phyloP scores from a whole-genome alignment of 1,139 yeast genomes.

The Debaryomyces fabryi region DNA sequence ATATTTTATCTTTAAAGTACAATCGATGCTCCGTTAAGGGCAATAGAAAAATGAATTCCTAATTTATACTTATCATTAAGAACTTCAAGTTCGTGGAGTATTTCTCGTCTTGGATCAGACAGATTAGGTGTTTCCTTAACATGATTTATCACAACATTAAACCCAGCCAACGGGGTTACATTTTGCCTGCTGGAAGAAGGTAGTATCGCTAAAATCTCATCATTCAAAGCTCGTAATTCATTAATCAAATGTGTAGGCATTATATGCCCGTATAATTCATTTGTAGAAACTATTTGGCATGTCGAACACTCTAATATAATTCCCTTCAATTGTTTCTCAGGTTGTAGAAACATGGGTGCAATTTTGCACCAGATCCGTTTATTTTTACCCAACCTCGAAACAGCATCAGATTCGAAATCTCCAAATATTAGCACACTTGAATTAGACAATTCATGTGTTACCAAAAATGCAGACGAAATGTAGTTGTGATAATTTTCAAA shows the following conservation, averaged over 20 bases:
- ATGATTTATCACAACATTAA: slow-evolving; percentile 69
- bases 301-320: slow-evolving; percentile 81
- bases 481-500: slow-evolving; percentile 3
- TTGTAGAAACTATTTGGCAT: slow-evolving; percentile 45
- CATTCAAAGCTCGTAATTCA: slow-evolving; percentile 52
- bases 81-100: slow-evolving; percentile 50
- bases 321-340: slow-evolving; percentile 41
- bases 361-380: slow-evolving; percentile 57
- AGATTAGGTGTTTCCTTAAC: slow-evolving; percentile 56
- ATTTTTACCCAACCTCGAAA: slow-evolving; percentile 48
- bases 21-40: slow-evolving; percentile 52
- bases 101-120: slow-evolving; percentile 57
- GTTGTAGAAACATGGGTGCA: slow-evolving; percentile 45
- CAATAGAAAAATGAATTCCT: slow-evolving; percentile 51
- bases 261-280: slow-evolving; percentile 72
- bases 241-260: slow-evolving; percentile 63
- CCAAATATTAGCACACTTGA: slow-evolving; percentile 67
- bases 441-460: slow-evolving; percentile 35
- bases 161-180: slow-evolving; percentile 39
- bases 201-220: slow-evolving; percentile 18
- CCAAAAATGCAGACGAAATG: slow-evolving; percentile 52
- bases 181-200: slow-evolving; percentile 12
- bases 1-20: not conserved
- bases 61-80: slow-evolving; percentile 38
- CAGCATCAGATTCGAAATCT: slow-evolving; percentile 72